Conservation (phyloP, 495 filamentous ascomycete species). For the Penicillium lividum region DNA sequence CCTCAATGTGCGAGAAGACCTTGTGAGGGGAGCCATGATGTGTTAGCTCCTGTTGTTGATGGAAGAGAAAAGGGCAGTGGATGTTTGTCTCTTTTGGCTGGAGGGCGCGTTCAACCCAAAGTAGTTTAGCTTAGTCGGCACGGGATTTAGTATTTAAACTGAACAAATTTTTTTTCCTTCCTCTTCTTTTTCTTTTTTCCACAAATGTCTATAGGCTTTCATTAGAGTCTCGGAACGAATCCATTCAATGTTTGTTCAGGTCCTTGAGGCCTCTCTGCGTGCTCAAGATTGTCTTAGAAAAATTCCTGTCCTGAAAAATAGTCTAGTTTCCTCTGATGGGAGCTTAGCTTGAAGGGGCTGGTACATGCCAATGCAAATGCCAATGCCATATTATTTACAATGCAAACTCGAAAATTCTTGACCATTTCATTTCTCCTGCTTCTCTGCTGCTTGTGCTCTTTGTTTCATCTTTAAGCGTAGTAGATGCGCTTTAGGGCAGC, state of each 20-base stretch:
- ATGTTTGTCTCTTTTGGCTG: slow-evolving; percentile 40
- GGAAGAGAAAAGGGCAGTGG: slow-evolving; percentile 19
- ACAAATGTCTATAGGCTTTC: slow-evolving; percentile 85
- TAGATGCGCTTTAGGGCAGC: slow-evolving; percentile 82
- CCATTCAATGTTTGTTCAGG: slow-evolving; percentile 92
- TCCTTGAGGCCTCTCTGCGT: slow-evolving; percentile 82
- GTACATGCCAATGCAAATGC: slow-evolving; percentile 40
- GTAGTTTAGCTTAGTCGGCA: slow-evolving; percentile 30
- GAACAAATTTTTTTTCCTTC: slow-evolving; percentile 45
- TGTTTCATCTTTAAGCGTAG: slow-evolving; percentile 88
- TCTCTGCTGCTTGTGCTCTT: slow-evolving; percentile 49
- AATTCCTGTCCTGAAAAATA: slow-evolving; percentile 70
- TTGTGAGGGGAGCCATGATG: slow-evolving; percentile 35
- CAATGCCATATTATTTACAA: slow-evolving; percentile 14
- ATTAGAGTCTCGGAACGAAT: slow-evolving; percentile 99
- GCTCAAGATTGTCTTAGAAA: slow-evolving; percentile 98
- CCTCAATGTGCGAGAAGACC: slow-evolving; percentile 21
- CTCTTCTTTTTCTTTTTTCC: slow-evolving; percentile 41
- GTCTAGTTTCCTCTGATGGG: slow-evolving; percentile 57
- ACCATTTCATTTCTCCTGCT: slow-evolving; percentile 9
- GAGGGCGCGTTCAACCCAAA: slow-evolving; percentile 38
- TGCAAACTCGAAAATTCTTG: not conserved
- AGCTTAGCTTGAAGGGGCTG: slow-evolving; percentile 54
- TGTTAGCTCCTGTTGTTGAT: slow-evolving; percentile 14
- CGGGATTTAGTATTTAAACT: slow-evolving; percentile 29